Conservation (phyloP, 139 green algal genomes). For the Chlorella sp. region DNA sequence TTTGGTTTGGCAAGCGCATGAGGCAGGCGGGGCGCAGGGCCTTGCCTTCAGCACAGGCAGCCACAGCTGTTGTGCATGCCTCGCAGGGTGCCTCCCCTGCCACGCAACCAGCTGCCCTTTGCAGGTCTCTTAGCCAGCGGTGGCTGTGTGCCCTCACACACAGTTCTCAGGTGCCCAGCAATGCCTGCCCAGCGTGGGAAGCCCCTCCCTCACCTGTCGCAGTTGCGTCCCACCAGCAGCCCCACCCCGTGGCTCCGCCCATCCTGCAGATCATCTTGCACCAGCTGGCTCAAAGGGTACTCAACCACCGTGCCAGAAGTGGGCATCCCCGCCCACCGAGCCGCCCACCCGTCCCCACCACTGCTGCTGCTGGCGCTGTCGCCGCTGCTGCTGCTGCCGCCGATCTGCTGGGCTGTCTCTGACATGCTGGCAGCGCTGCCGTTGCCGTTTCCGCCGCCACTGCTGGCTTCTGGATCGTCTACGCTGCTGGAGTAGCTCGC, state of each 20-base stretch:
- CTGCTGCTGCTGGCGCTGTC: neutral
- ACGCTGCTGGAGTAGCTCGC: conserved; percentile 18
- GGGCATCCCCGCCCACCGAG: neutral
- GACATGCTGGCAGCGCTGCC: neutral
- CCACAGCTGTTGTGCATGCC: too few relatives aligned
- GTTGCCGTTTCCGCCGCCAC: neutral
- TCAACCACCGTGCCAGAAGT: conserved; percentile 56
- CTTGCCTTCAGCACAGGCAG: too few relatives aligned
- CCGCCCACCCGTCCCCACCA: neutral
- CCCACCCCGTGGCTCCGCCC: conserved; percentile 57
- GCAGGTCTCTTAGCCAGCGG: neutral
- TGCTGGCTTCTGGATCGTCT: neutral
- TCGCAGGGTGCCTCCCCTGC: too few relatives aligned
- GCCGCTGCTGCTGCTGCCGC: neutral
- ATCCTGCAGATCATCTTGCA: conserved; percentile 51
- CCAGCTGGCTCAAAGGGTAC: conserved; percentile 60
- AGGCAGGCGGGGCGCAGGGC: too few relatives aligned
- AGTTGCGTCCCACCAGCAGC: conserved; percentile 62
- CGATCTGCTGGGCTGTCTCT: neutral
- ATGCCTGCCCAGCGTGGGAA: conserved; percentile 12
- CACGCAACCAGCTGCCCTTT: too few relatives aligned
- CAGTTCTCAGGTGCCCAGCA: neutral
- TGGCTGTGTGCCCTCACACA: neutral
- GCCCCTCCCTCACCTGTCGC: conserved; percentile 38
- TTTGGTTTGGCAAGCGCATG: too few relatives aligned